Evolutionary conservation across 148 eudicot species (phyloP).

Genomic region (Salicornia ramosissima): DNA sequence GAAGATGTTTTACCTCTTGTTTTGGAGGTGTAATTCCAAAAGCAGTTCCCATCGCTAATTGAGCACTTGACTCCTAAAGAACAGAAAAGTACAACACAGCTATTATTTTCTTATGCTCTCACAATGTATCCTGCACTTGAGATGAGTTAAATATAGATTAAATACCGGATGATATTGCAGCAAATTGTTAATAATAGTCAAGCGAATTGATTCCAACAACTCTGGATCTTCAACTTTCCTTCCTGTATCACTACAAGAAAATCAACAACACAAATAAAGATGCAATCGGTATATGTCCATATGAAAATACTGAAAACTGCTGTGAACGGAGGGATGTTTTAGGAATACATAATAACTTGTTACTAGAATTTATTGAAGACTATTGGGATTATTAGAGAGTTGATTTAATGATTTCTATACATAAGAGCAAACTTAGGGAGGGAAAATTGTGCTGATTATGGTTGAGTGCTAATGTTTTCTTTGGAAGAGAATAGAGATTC

Average conservation of each 20-base stretch:
- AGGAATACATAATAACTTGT: no score
- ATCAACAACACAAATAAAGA: neutral
- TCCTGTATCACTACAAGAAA: slow-evolving; percentile 63
- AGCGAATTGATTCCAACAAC: slow-evolving; percentile 84
- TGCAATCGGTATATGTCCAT: neutral
- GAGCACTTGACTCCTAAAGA: slow-evolving; percentile 79
- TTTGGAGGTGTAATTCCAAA: slow-evolving; percentile 66
- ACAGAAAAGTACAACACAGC: slow-evolving; percentile 12
- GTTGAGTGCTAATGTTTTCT: no score
- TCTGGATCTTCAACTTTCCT: slow-evolving; percentile 94
- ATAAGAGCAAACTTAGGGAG: no score
- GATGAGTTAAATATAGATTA: neutral
- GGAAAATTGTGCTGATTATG: no score
- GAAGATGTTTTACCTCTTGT: slow-evolving; percentile 37
- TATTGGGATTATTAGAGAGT: no score
- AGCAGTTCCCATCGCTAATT: slow-evolving; percentile 89
- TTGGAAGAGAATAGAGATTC: no score
- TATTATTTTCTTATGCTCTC: neutral
- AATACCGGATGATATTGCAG: slow-evolving; percentile 89
- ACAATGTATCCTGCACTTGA: neutral
- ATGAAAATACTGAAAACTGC: no score
- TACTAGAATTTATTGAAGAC: no score
- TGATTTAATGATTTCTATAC: no score
- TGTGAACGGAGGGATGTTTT: no score
- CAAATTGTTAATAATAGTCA: slow-evolving; percentile 89